phyloP scores from a whole-genome alignment of 352 stramenopile species.

The Pythium sp. region DNA sequence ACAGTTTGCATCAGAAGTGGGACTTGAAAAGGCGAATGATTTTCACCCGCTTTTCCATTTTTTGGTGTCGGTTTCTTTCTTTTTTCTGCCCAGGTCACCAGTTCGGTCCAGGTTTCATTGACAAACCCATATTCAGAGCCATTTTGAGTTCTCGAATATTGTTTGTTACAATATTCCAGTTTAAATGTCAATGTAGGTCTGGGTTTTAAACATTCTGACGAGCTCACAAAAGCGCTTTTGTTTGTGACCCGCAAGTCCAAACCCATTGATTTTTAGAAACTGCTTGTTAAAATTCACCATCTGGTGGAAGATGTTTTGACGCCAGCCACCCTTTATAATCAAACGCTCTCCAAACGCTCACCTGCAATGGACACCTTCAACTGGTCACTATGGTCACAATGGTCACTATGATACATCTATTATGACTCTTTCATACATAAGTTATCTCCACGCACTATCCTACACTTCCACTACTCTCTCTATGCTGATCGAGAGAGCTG shows the following conservation, averaged over 20 bases:
- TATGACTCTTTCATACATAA: background rate
- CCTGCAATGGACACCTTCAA: background rate
- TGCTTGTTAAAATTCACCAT: background rate
- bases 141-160: too few species aligned
- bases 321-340: background rate
- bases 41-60: slow-evolving; percentile 12
- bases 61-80: background rate
- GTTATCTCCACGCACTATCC: background rate
- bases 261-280: background rate
- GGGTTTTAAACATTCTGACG: background rate
- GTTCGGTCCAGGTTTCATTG: background rate
- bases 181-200: background rate
- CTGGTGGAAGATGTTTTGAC: background rate
- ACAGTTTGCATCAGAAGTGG: too few species aligned
- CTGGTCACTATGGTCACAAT: slow-evolving; percentile 1
- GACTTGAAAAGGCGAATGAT: background rate
- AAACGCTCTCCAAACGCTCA: too few species aligned
- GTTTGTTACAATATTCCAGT: too few species aligned
- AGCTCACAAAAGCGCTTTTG: background rate
- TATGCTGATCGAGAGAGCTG: slow-evolving; percentile 11
- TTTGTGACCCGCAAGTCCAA: background rate
- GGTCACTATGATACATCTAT: background rate
- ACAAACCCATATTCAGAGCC: background rate
- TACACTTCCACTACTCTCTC: background rate
- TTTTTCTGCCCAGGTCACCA: background rate